A percentile compares a stretch with the other conserved stretches of the same genome.
Evolutionary conservation across 2,329 filamentous ascomycete genomes (phyloP).

Genomic region (Fusarium dlaminii): DNA sequence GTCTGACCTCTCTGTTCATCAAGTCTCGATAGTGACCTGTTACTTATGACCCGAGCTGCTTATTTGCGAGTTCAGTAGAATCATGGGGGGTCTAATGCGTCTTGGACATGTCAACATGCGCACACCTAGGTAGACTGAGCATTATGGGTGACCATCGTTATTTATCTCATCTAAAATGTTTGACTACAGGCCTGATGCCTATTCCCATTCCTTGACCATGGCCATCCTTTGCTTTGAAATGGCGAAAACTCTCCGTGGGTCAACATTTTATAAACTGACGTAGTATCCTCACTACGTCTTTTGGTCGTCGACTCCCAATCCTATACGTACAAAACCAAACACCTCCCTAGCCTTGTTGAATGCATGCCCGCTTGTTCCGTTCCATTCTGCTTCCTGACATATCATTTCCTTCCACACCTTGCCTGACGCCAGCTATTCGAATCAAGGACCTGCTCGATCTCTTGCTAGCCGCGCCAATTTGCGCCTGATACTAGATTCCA

Average conservation of each 20-base stretch:
- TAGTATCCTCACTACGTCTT: slow-evolving; percentile 37
- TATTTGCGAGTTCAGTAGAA: no score
- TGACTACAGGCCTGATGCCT: neutral
- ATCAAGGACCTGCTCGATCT: slow-evolving; percentile 50
- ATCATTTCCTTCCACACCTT: slow-evolving; percentile 15
- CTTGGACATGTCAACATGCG: neutral
- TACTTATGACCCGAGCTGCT: no score
- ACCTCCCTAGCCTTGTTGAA: slow-evolving; percentile 33
- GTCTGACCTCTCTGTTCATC: neutral
- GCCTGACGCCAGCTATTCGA: slow-evolving; percentile 36
- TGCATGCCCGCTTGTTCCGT: slow-evolving; percentile 34
- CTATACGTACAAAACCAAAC: slow-evolving; percentile 44
- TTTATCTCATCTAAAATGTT: neutral
- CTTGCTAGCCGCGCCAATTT: slow-evolving; percentile 32
- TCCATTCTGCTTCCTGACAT: slow-evolving; percentile 38
- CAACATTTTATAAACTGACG: slow-evolving; percentile 26
- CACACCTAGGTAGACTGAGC: neutral
- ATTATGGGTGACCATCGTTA: neutral
- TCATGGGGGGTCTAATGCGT: no score
- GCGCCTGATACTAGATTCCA: slow-evolving; percentile 38
- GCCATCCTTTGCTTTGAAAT: neutral
- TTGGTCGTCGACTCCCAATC: slow-evolving; percentile 31
- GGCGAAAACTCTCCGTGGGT: slow-evolving; percentile 3
- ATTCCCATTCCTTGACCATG: slow-evolving; percentile 36
- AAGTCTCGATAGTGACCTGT: neutral